phyloP scores from a whole-genome alignment of 2,329 filamentous ascomycete species.

The Fusarium chlamydosporum region DNA sequence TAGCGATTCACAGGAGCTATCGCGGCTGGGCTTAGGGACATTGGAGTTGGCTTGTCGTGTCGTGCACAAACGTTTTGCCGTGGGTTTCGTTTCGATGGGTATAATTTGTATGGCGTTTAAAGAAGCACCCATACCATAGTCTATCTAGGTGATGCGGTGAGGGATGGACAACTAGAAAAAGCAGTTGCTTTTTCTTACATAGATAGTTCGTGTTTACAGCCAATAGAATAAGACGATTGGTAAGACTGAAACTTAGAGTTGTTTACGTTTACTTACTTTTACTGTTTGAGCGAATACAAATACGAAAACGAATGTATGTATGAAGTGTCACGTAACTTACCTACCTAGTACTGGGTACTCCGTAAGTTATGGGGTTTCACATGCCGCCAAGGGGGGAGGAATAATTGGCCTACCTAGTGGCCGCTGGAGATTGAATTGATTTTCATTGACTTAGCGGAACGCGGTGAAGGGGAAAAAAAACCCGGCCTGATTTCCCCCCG shows the following conservation, averaged over 20 bases:
- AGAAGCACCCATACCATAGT: conserved; percentile 21
- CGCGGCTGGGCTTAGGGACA: conserved; percentile 24
- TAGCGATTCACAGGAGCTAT: conserved; percentile 35
- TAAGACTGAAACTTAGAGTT: not conserved
- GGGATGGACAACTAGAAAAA: conserved; percentile 25
- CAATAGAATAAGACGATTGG: conserved; percentile 33
- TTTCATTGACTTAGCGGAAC: conserved; percentile 4
- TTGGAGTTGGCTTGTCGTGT: conserved; percentile 37
- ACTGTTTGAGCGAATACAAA: conserved; percentile 40
- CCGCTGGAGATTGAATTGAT: conserved; percentile 12
- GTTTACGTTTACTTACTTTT: not conserved
- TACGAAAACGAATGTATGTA: conserved; percentile 44
- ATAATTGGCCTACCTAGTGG: conserved; percentile 24
- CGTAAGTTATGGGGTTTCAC: conserved; percentile 12
- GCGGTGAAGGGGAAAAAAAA: not conserved
- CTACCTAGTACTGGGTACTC: too few relatives aligned
- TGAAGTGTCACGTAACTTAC: conserved; percentile 13
- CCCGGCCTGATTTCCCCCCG: conserved; percentile 1
- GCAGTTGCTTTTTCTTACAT: conserved; percentile 10
- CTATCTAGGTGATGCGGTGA: conserved; percentile 26
- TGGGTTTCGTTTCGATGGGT: conserved; percentile 23
- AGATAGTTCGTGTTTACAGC: conserved; percentile 6
- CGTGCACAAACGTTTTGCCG: conserved; percentile 4
- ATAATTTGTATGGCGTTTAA: conserved; percentile 40
- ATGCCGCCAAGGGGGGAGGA: not conserved